Percentiles rank a stretch among this genome's conserved stretches.
Evolutionary conservation across 352 stramenopile genomes (phyloP).

Genomic region (Phytophthora pistaciae): DNA sequence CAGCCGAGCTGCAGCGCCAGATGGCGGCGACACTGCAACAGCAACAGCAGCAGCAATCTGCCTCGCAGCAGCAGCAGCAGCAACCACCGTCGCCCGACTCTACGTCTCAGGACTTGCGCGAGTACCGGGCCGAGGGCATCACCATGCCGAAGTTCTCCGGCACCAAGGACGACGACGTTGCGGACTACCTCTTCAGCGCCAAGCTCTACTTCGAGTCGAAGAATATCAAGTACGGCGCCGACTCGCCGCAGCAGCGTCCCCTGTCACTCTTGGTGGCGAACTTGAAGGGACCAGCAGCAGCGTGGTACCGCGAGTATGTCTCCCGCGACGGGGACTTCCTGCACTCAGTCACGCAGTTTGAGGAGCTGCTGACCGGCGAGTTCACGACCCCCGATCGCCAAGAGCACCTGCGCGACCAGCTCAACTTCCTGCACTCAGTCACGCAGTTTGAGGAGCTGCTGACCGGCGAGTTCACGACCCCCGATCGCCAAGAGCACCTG

Average conservation of each 20-base stretch:
- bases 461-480: neutral
- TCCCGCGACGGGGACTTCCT: neutral
- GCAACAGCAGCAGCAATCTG: no score
- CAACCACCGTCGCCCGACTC: no score
- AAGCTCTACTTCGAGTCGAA: constrained; percentile 21
- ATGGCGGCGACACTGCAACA: no score
- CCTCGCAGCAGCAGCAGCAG: no score
- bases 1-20: no score
- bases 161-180: constrained; percentile 16
- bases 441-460: neutral
- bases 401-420: no score
- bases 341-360: neutral
- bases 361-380: neutral
- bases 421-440: neutral
- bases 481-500: neutral
- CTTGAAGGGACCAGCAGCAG: neutral
- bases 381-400: neutral
- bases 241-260: constrained; percentile 8
- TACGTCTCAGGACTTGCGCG: no score
- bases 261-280: constrained; percentile 9
- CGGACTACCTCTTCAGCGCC: constrained; percentile 12
- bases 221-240: constrained; percentile 8
- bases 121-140: constrained; percentile 9
- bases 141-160: neutral
- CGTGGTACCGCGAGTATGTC: no score